Evolutionary conservation across 2,329 filamentous ascomycete species (phyloP), one percentile per base, ranked within the genome.

Genomic region (Colletotrichum endophyticum): DNA sequence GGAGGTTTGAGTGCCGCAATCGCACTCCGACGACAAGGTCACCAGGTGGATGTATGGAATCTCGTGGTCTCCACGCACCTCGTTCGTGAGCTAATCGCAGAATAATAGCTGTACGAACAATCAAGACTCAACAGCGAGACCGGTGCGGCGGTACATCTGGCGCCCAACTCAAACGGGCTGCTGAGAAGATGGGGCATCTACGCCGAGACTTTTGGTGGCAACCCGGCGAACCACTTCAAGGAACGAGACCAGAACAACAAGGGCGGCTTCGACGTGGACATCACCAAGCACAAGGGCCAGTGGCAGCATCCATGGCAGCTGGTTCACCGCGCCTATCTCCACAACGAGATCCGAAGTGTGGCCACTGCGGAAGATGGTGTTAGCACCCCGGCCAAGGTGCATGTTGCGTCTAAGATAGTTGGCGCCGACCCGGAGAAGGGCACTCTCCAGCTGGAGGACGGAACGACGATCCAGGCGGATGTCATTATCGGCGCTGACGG

Each of bases 101-200:
- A 25, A 36, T 13, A n/a, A 34, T 70, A 91, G 88, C 75, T 92
- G 1, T 89, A 87, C 66, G 91, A 93, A 78, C 88, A 91, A 80
- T 92, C 91, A 0, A 84, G 84, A 3, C 88, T 92, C 39, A 88
- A 88, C 19, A 88, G 85, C 67, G 91, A 93, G 81, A 83, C 87
- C 2, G 92, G 92, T 1, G 91, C 92, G 5, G 92, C 92, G 0
- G 87, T 94, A n/a, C 91, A 93, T 79, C 81, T 94, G 6, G 88
- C 90, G 0, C 91, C 92, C 1, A 94, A 94, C 79, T 85, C 88
- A 4, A 92, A 92, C 81, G 90, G 90, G 1, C 82, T 93, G 4
- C 83, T 94, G 13, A 83, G 84, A 8, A 81, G 81, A 61, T 83
- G 84, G 77, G 86, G 85, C 3, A 81, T 88, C 22, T 79, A 79